A percentile compares a stretch with the other conserved stretches of the same genome.
Evolutionary conservation across 805 yeast species (phyloP).

Genomic region (Saccharomycopsis microspora): DNA sequence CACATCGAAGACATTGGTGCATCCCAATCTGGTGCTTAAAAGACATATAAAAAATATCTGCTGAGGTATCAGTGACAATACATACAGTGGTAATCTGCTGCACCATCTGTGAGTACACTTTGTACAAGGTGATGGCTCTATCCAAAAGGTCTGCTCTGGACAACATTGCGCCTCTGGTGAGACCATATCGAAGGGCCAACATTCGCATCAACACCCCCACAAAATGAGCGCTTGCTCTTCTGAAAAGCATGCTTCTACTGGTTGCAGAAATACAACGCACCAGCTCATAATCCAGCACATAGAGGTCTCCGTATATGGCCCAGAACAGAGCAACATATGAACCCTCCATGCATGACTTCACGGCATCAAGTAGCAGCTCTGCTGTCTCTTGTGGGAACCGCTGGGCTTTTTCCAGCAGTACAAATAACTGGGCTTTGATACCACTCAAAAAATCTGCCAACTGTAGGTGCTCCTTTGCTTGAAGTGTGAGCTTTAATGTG

Average conservation of each 20-base stretch:
- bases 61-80: neutral
- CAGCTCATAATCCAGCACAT: constrained; percentile 5
- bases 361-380: neutral
- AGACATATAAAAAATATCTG: constrained; percentile 3
- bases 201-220: constrained; percentile 7
- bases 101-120: neutral
- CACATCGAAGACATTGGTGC: constrained; percentile 4
- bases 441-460: constrained; percentile 7
- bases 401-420: constrained; percentile 6
- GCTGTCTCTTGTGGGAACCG: neutral
- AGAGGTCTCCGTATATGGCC: constrained; percentile 5
- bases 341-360: constrained; percentile 1
- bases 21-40: neutral
- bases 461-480: neutral
- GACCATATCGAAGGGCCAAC: constrained; percentile 4
- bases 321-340: constrained; percentile 6
- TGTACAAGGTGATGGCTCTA: neutral
- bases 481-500: neutral
- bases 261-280: constrained; percentile 6
- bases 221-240: constrained; percentile 4
- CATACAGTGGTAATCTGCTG: neutral
- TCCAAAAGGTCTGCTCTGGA: neutral
- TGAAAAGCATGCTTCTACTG: neutral
- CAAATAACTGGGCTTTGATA: constrained; percentile 7
- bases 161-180: too few relatives aligned